Percentiles rank a stretch among this genome's conserved stretches.
Conservation (phyloP, 371 early-diverging fungal species). For the Mortierella sp. region DNA sequence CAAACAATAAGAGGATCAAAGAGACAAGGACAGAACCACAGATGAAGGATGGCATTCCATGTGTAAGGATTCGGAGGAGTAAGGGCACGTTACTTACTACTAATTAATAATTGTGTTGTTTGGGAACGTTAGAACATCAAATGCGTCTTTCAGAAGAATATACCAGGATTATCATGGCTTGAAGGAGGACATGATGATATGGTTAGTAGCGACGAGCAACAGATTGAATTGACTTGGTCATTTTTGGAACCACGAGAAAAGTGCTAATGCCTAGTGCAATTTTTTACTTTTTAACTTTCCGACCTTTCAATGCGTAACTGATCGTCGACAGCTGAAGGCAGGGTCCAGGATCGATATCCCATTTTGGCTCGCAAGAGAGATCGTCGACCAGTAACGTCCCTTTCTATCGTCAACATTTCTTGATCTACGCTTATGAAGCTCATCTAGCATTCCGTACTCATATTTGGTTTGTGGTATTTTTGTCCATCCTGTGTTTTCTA, state of each 20-base stretch:
- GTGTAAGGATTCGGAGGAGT: too few species aligned
- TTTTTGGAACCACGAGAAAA: too few species aligned
- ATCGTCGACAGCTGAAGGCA: constrained; percentile 54
- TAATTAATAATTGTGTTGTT: too few species aligned
- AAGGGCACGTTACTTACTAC: too few species aligned
- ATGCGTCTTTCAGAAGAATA: constrained; percentile 59
- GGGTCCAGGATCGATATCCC: constrained; percentile 65
- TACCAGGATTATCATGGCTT: constrained; percentile 50
- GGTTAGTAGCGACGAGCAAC: constrained; percentile 15
- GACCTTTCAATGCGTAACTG: neutral
- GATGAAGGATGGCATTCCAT: too few species aligned
- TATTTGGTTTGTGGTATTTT: neutral
- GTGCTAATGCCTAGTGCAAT: neutral
- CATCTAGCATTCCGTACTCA: too few species aligned
- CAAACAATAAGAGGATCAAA: too few species aligned
- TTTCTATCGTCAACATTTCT: too few species aligned
- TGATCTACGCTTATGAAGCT: too few species aligned
- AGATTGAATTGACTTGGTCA: too few species aligned
- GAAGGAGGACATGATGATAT: constrained; percentile 56
- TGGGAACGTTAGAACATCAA: constrained; percentile 39
- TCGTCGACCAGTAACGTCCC: constrained; percentile 55
- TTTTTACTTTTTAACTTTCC: neutral
- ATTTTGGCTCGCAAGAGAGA: constrained; percentile 63
- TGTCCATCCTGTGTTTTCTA: neutral
- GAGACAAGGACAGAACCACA: too few species aligned